These are phyloP conservation scores for Raphanus raphanistrum DNA, from an alignment of 345 rosid species.

Conservation along the genomic window DNA sequence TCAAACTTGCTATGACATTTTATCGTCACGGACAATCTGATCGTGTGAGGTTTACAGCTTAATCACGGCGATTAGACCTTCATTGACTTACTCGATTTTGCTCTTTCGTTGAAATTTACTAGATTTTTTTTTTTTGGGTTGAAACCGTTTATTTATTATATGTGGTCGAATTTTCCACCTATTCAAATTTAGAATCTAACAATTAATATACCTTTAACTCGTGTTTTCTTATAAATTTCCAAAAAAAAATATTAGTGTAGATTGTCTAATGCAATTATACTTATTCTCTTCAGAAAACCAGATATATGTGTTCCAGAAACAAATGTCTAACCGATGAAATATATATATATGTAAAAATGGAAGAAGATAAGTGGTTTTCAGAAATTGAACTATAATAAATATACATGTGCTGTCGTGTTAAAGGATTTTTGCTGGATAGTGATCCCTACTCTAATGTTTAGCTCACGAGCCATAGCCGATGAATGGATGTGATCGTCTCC, in stretches of 20 bases:
- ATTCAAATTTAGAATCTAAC: not conserved
- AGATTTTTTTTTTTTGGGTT: no score
- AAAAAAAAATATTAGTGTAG: not conserved
- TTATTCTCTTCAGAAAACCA: not conserved
- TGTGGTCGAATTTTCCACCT: not conserved
- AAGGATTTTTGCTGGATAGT: constrained; percentile 12
- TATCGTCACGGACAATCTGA: constrained; percentile 34
- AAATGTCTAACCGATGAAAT: not conserved
- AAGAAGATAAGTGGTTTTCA: not conserved
- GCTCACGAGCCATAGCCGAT: constrained; percentile 43
- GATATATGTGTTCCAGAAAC: not conserved
- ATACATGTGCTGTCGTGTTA: constrained; percentile 12
- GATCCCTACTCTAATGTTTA: constrained; percentile 25
- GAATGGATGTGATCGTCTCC: constrained; percentile 30
- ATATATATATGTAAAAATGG: not conserved
- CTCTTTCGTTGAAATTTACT: no score
- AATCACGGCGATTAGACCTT: constrained; percentile 37
- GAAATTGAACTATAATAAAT: not conserved
- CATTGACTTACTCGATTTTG: not conserved
- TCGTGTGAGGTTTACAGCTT: constrained; percentile 27
- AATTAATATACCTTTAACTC: not conserved
- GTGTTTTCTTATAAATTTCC: not conserved
- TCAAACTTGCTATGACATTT: constrained; percentile 35
- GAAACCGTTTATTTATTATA: not conserved
- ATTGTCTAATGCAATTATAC: not conserved